These are phyloP conservation scores for Cercospora citrullina DNA, from an alignment of 2,329 filamentous ascomycete genomes.

Conservation along the genomic window DNA sequence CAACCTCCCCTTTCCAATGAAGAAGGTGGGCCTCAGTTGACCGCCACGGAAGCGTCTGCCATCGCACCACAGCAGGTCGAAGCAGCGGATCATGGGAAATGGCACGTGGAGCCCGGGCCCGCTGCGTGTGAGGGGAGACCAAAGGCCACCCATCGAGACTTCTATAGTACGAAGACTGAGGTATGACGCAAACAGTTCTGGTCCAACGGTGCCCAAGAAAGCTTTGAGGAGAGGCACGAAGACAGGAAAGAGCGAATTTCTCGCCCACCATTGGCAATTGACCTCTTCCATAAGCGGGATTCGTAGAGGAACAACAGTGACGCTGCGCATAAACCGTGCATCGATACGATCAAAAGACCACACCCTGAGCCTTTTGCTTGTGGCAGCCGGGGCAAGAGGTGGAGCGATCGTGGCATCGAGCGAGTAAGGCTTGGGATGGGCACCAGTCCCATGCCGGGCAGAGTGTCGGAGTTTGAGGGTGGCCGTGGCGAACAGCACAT, in stretches of 20 bases:
- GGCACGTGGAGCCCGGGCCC: not conserved
- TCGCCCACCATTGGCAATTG: not conserved
- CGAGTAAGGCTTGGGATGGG: not conserved
- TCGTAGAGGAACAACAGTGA: not conserved
- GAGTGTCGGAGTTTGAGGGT: conserved; percentile 1
- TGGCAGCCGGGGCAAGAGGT: not conserved
- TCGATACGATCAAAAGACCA: not conserved
- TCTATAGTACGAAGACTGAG: not conserved
- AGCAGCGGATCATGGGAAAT: not conserved
- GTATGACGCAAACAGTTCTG: not conserved
- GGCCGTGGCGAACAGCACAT: conserved; percentile 1
- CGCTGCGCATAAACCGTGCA: not conserved
- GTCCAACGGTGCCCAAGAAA: not conserved
- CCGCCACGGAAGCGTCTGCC: not conserved
- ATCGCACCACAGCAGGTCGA: not conserved
- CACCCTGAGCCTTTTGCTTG: not conserved
- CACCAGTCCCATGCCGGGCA: not conserved
- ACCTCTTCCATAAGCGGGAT: not conserved
- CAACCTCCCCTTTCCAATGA: not conserved
- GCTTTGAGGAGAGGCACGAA: not conserved
- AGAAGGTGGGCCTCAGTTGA: not conserved
- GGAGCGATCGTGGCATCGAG: conserved; percentile 7
- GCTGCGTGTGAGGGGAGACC: not conserved
- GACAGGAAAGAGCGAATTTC: not conserved
- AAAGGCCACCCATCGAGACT: not conserved